phyloP scores from a whole-genome alignment of 2,329 filamentous ascomycete genomes.

The Pestalotiopsis sp. region DNA sequence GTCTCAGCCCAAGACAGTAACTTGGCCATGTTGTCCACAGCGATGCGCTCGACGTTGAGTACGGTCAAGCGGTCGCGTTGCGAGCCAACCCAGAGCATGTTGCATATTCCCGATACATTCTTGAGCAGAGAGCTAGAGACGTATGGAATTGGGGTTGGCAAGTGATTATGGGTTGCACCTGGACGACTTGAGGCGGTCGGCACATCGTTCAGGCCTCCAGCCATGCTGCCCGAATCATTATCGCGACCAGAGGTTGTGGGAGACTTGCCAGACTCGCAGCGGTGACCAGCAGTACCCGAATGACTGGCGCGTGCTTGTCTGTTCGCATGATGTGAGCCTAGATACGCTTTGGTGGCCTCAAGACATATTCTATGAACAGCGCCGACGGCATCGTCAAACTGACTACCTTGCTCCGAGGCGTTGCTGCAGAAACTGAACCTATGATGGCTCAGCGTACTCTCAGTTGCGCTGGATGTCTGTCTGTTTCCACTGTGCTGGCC shows the following conservation, averaged over 20 bases:
- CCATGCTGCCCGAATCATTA: neutral
- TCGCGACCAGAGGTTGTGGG: neutral
- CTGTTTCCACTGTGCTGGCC: neutral
- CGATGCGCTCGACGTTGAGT: slow-evolving; percentile 28
- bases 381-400: slow-evolving; percentile 15
- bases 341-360: slow-evolving; percentile 21
- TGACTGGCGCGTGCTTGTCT: slow-evolving; percentile 17
- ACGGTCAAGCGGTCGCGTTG: slow-evolving; percentile 31
- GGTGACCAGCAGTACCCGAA: neutral
- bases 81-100: slow-evolving; percentile 32
- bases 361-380: slow-evolving; percentile 22
- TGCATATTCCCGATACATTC: slow-evolving; percentile 33
- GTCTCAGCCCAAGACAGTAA: slow-evolving; percentile 33
- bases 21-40: slow-evolving; percentile 30
- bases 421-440: slow-evolving; percentile 17
- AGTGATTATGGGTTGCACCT: neutral
- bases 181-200: neutral
- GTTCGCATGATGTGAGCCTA: slow-evolving; percentile 21
- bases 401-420: slow-evolving; percentile 9
- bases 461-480: neutral
- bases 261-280: neutral
- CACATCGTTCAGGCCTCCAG: neutral
- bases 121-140: slow-evolving; percentile 28
- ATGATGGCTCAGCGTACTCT: slow-evolving; percentile 6
- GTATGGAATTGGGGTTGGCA: slow-evolving; percentile 15